phyloP scores from a whole-genome alignment of 345 rosid species.

The Eucalyptus marginata region DNA sequence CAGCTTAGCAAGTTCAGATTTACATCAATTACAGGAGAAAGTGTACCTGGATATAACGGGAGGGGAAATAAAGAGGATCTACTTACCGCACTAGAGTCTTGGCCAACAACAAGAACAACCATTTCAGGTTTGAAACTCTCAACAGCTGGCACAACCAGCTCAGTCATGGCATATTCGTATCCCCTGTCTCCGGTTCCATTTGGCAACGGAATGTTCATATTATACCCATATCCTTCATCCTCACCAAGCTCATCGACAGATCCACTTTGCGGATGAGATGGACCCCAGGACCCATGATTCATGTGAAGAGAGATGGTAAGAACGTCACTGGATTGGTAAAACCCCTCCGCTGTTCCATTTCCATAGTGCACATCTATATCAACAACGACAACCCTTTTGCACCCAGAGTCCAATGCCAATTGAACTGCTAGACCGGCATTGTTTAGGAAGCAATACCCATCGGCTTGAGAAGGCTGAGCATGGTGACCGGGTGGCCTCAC shows the following conservation, averaged over 20 bases:
- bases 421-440: conserved; percentile 70
- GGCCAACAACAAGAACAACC: conserved; percentile 71
- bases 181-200: conserved; percentile 88
- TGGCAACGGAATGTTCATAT: conserved; percentile 77
- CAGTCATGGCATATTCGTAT: conserved; percentile 45
- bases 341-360: conserved; percentile 89
- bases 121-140: conserved; percentile 50
- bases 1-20: background rate
- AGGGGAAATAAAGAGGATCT: background rate
- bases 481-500: conserved; percentile 98
- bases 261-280: conserved; percentile 81
- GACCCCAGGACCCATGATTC: conserved; percentile 98
- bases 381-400: conserved; percentile 39
- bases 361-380: conserved; percentile 93
- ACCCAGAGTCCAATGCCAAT: conserved; percentile 49
- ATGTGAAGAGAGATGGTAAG: conserved; percentile 85
- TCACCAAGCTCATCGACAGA: conserved; percentile 68
- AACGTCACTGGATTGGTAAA: conserved; percentile 43
- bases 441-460: conserved; percentile 89
- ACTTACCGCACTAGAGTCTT: conserved; percentile 95
- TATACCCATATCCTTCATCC: conserved; percentile 68
- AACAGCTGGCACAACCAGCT: conserved; percentile 60
- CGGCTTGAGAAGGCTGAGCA: conserved; percentile 79
- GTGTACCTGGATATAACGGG: background rate
- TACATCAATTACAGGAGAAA: background rate